phyloP scores from a whole-genome alignment of 1,284 basidiomycete species.

The Cutaneotrichosporon sp. region DNA sequence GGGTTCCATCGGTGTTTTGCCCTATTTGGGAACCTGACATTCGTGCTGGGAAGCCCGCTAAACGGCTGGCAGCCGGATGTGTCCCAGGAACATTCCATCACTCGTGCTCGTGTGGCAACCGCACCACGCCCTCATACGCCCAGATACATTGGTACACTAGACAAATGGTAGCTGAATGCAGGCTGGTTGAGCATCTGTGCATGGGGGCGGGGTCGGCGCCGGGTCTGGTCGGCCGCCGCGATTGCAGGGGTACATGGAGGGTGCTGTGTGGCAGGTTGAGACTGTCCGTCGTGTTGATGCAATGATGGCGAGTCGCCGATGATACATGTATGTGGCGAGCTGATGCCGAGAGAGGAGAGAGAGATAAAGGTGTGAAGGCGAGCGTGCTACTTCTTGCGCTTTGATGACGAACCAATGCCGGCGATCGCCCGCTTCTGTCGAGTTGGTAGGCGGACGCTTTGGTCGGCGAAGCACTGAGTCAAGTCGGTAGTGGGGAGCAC shows the following conservation, averaged over 20 bases:
- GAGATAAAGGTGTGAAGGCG: background rate
- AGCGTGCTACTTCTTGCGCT: slow-evolving; percentile 16
- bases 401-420: background rate
- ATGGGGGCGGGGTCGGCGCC: background rate
- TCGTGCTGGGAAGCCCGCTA: too few species aligned
- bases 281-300: background rate
- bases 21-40: too few species aligned
- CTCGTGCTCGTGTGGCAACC: too few species aligned
- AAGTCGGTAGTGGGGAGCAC: slow-evolving; percentile 89
- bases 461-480: slow-evolving; percentile 85
- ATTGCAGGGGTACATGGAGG: background rate
- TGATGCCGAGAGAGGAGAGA: background rate
- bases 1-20: too few species aligned
- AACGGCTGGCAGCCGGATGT: too few species aligned
- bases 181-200: background rate
- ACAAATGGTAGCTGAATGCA: background rate
- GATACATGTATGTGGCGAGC: slow-evolving; percentile 1
- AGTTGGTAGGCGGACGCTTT: slow-evolving; percentile 82
- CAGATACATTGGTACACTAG: slow-evolving; percentile 2
- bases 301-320: background rate
- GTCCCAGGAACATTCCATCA: too few species aligned
- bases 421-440: slow-evolving; percentile 31
- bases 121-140: background rate
- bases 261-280: background rate
- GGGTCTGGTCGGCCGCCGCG: background rate